These are phyloP conservation scores for Pythium graminicola DNA, from an alignment of 352 stramenopile genomes.

Conservation along the genomic window DNA sequence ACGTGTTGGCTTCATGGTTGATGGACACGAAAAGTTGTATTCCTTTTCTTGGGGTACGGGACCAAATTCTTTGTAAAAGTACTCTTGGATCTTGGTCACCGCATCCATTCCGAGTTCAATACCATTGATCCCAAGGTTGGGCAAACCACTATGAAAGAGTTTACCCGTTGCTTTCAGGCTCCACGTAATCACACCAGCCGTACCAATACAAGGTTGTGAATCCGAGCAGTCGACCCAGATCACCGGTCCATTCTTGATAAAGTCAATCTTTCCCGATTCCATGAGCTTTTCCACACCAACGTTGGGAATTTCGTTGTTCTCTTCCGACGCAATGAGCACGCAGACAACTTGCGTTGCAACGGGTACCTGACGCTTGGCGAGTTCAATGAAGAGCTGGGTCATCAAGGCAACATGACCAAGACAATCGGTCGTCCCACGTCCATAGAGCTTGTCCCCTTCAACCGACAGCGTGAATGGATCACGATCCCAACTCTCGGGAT, in stretches of 20 bases:
- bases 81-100: conserved; percentile 75
- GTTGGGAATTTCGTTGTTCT: conserved; percentile 74
- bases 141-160: conserved; percentile 89
- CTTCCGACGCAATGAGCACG: conserved; percentile 89
- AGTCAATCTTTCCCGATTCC: conserved; percentile 85
- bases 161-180: conserved; percentile 87
- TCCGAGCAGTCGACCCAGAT: conserved; percentile 92
- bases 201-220: conserved; percentile 90
- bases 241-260: conserved; percentile 88
- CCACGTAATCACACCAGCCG: conserved; percentile 83
- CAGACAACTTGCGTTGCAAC: conserved; percentile 76
- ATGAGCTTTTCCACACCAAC: conserved; percentile 88
- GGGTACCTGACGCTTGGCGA: conserved; percentile 71
- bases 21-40: conserved; percentile 89
- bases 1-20: conserved; percentile 84
- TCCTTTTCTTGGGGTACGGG: conserved; percentile 70
- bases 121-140: conserved; percentile 87
- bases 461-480: conserved; percentile 86
- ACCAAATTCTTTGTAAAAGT: conserved; percentile 88
- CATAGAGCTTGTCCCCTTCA: conserved; percentile 90
- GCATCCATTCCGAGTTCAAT: conserved; percentile 87
- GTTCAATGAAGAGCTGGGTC: conserved; percentile 69
- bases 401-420: conserved; percentile 90
- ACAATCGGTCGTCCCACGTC: conserved; percentile 90
- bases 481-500: conserved; percentile 83